Percentiles rank a stretch among this genome's conserved stretches.
These are phyloP conservation scores for Nematodospora anomalae DNA, from an alignment of 1,139 yeast species.

Conservation along the genomic window DNA sequence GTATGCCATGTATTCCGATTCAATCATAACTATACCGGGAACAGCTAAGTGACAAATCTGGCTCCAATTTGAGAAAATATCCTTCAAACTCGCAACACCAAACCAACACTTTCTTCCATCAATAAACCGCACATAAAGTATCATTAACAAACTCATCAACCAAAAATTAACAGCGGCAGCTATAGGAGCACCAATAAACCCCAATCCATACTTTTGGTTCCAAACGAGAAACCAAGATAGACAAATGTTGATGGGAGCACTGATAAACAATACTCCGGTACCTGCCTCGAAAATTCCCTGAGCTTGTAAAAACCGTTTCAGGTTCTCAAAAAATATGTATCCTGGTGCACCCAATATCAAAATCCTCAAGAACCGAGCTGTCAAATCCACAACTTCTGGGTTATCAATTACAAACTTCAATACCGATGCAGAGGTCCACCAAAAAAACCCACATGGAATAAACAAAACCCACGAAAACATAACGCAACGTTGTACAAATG, in stretches of 20 bases:
- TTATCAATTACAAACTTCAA: constrained; percentile 56
- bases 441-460: constrained; percentile 59
- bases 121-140: constrained; percentile 53
- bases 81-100: constrained; percentile 47
- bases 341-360: constrained; percentile 81
- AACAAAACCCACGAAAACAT: constrained; percentile 54
- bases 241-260: constrained; percentile 77
- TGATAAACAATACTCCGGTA: constrained; percentile 69
- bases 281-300: constrained; percentile 94
- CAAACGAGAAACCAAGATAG: constrained; percentile 80
- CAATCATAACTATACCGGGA: constrained; percentile 74
- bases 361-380: constrained; percentile 64
- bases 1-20: constrained; percentile 72
- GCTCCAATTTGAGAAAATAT: constrained; percentile 60
- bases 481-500: constrained; percentile 65
- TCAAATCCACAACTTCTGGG: constrained; percentile 58
- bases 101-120: constrained; percentile 77
- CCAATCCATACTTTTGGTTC: constrained; percentile 60
- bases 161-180: constrained; percentile 72
- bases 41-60: constrained; percentile 59
- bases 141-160: constrained; percentile 58
- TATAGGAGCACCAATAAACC: constrained; percentile 71
- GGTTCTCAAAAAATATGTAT: constrained; percentile 77
- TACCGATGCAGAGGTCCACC: constrained; percentile 65
- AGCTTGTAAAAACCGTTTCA: constrained; percentile 82